Conservation (phyloP, 2,329 filamentous ascomycete genomes). For the Westerdykella ornata region DNA sequence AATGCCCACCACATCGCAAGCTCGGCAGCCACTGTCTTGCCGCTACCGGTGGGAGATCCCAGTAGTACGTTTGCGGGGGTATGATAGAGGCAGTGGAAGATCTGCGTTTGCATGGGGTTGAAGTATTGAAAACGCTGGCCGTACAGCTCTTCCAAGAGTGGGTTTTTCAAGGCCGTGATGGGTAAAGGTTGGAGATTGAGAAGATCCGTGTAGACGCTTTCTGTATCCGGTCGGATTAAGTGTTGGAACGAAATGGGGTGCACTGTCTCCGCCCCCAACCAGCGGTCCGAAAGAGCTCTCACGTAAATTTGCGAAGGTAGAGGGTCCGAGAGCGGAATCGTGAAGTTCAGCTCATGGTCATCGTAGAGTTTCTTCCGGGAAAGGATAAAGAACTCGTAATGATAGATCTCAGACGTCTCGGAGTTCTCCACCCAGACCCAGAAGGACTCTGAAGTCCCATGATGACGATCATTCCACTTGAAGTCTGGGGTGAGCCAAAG, state of each 20-base stretch:
- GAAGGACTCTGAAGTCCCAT: slow-evolving; percentile 91
- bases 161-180: slow-evolving; percentile 79
- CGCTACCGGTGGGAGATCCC: slow-evolving; percentile 92
- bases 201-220: slow-evolving; percentile 93
- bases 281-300: slow-evolving; percentile 86
- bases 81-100: slow-evolving; percentile 94
- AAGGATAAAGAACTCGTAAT: slow-evolving; percentile 94
- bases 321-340: slow-evolving; percentile 88
- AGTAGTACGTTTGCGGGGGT: slow-evolving; percentile 86
- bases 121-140: slow-evolving; percentile 86
- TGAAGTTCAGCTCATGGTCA: slow-evolving; percentile 97
- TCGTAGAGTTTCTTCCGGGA: slow-evolving; percentile 85
- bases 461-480: slow-evolving; percentile 85
- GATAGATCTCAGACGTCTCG: slow-evolving; percentile 94
- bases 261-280: slow-evolving; percentile 94
- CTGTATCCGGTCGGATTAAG: slow-evolving; percentile 91
- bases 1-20: slow-evolving; percentile 99
- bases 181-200: slow-evolving; percentile 86
- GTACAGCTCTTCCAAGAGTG: slow-evolving; percentile 81
- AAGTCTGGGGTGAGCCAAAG: slow-evolving; percentile 85
- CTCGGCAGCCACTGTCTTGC: slow-evolving; percentile 94
- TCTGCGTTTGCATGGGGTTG: slow-evolving; percentile 98
- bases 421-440: slow-evolving; percentile 99
- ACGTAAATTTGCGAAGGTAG: slow-evolving; percentile 95
- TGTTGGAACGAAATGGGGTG: slow-evolving; percentile 96